phyloP scores from a whole-genome alignment of 805 yeast genomes.

The Saturnispora besseyi region DNA sequence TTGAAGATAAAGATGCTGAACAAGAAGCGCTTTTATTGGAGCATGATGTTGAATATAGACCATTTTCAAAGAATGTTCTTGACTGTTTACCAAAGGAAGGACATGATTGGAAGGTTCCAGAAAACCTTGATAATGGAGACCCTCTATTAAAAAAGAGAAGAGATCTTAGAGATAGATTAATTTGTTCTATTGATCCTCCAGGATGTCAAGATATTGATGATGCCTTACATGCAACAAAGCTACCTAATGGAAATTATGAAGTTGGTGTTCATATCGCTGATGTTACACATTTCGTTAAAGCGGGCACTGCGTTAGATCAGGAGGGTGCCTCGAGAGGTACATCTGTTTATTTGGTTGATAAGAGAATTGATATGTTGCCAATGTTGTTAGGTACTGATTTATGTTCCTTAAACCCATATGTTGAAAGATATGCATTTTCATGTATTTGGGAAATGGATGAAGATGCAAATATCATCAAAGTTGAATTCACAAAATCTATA shows the following conservation, averaged over 20 bases:
- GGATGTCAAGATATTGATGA: constrained; percentile 98
- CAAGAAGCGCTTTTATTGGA: constrained; percentile 90
- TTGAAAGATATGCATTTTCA: constrained; percentile 91
- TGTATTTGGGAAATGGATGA: constrained; percentile 92
- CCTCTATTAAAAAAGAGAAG: constrained; percentile 52
- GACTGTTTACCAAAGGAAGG: constrained; percentile 93
- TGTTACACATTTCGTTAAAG: constrained; percentile 93
- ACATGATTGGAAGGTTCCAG: constrained; percentile 86
- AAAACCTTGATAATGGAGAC: constrained; percentile 44
- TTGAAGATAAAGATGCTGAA: constrained; percentile 90
- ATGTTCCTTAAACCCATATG: constrained; percentile 91
- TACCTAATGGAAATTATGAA: constrained; percentile 91
- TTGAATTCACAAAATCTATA: constrained; percentile 75
- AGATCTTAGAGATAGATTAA: constrained; percentile 80
- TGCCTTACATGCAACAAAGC: constrained; percentile 77
- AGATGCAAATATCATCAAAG: constrained; percentile 74
- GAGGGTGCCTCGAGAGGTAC: constrained; percentile 98
- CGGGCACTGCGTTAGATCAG: constrained; percentile 82
- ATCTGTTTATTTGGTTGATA: constrained; percentile 92
- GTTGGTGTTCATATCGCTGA: constrained; percentile 99
- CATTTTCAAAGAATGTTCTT: constrained; percentile 84
- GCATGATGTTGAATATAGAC: constrained; percentile 94
- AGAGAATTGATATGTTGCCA: constrained; percentile 98
- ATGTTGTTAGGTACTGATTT: constrained; percentile 89
- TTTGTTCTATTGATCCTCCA: constrained; percentile 97